These are phyloP conservation scores for Chlamydomonas asymmetrica DNA, from an alignment of 139 green algal species.

Conservation along the genomic window DNA sequence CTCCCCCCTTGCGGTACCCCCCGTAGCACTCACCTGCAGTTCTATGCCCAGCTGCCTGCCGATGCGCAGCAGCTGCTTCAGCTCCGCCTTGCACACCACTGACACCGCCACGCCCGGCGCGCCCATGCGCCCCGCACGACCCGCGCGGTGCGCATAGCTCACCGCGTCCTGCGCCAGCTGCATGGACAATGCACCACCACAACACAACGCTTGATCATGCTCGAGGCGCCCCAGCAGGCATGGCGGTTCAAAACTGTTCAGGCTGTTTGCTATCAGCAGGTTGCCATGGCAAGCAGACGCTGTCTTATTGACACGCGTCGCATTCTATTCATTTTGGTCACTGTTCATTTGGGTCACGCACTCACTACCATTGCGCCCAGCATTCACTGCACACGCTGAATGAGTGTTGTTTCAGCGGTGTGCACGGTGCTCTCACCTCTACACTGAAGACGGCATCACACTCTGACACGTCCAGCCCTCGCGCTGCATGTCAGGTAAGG, in stretches of 20 bases:
- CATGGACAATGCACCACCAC: constrained; percentile 48
- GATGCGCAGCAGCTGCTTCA: constrained; percentile 72
- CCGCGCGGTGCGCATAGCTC: constrained; percentile 88
- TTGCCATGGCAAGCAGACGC: too few relatives aligned
- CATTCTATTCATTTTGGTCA: too few relatives aligned
- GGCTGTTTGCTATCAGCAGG: too few relatives aligned
- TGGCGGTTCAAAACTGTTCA: too few relatives aligned
- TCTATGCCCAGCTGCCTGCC: constrained; percentile 52
- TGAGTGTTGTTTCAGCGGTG: too few relatives aligned
- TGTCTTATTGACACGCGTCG: too few relatives aligned
- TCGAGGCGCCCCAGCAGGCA: background rate
- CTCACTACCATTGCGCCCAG: too few relatives aligned
- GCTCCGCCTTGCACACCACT: constrained; percentile 60
- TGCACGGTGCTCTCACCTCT: too few relatives aligned
- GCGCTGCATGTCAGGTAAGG: too few relatives aligned
- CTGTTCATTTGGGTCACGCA: too few relatives aligned
- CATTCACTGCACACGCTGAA: too few relatives aligned
- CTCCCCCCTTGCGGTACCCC: too few relatives aligned
- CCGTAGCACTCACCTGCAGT: constrained; percentile 53
- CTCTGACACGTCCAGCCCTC: constrained; percentile 88
- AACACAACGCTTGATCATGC: background rate
- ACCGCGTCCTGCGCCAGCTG: constrained; percentile 79
- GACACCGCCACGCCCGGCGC: constrained; percentile 71
- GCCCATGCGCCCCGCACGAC: constrained; percentile 78
- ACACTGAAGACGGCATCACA: constrained; percentile 86